These are phyloP conservation scores for Coemansia sp. DNA, from an alignment of 192 early-diverging fungal genomes.

Conservation along the genomic window DNA sequence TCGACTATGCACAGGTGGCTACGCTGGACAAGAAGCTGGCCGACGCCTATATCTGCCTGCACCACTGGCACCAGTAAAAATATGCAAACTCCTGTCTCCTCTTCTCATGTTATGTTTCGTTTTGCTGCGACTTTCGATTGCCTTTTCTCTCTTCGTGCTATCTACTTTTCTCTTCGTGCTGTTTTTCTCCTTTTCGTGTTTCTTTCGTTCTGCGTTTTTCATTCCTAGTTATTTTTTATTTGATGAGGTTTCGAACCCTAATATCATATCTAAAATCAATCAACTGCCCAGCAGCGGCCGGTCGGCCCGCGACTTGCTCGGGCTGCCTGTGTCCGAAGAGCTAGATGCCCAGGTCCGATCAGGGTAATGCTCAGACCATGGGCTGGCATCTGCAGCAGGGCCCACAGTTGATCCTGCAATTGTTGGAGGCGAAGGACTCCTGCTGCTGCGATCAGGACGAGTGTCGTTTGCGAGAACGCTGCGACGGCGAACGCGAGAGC, in stretches of 20 bases:
- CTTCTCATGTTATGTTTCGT: background rate
- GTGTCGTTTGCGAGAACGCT: too few relatives aligned
- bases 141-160: background rate
- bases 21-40: constrained; percentile 37
- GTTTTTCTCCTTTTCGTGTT: constrained; percentile 3
- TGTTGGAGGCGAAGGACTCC: too few relatives aligned
- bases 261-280: background rate
- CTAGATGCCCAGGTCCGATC: constrained; percentile 27
- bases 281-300: constrained; percentile 29
- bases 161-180: constrained; percentile 9
- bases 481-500: too few relatives aligned
- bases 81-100: background rate
- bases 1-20: constrained; percentile 37
- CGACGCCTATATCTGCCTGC: constrained; percentile 32
- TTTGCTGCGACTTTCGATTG: background rate
- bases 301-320: constrained; percentile 5
- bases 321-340: constrained; percentile 22
- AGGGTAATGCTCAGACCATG: constrained; percentile 20
- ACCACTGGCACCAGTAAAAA: constrained; percentile 37
- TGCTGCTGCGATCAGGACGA: too few relatives aligned
- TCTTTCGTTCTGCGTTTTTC: background rate
- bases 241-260: background rate
- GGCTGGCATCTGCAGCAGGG: background rate
- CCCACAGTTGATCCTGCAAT: background rate
- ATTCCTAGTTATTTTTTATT: constrained; percentile 1